phyloP scores from a whole-genome alignment of 1,284 basidiomycete species.

The Ustilago bromivora region DNA sequence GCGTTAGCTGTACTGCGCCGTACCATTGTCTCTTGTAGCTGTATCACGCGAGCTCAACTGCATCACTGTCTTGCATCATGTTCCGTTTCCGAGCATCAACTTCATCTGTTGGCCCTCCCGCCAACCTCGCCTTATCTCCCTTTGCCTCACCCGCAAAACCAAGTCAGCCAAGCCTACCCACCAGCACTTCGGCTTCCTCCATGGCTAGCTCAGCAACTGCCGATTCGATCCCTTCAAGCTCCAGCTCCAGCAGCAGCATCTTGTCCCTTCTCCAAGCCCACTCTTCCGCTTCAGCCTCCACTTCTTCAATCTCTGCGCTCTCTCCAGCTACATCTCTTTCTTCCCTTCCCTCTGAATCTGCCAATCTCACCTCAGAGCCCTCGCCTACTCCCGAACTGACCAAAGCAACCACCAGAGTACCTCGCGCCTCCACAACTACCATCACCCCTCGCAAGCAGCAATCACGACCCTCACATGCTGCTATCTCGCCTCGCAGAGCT shows the following conservation, averaged over 20 bases:
- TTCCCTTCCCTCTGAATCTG: constrained; percentile 16
- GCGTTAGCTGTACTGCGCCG: constrained; percentile 11
- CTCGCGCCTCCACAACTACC: constrained; percentile 11
- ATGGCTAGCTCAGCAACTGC: constrained; percentile 14
- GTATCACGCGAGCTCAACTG: constrained; percentile 27
- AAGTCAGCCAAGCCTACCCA: constrained; percentile 5
- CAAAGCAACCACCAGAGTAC: constrained; percentile 8
- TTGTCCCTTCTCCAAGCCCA: constrained; percentile 40
- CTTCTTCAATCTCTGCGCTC: constrained; percentile 10
- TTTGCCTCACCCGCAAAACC: constrained; percentile 15
- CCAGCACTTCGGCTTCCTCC: constrained; percentile 23
- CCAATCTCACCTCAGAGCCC: constrained; percentile 19
- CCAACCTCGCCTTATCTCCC: background rate
- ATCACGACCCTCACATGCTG: background rate
- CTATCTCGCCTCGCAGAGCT: constrained; percentile 12
- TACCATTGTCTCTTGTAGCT: constrained; percentile 4
- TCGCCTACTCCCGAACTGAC: constrained; percentile 9
- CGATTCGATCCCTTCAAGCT: constrained; percentile 19
- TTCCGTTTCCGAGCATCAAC: constrained; percentile 43
- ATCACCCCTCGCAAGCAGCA: constrained; percentile 14
- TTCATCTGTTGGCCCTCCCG: constrained; percentile 19
- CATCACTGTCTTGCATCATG: constrained; percentile 19
- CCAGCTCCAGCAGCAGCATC: constrained; percentile 38
- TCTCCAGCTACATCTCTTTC: constrained; percentile 29
- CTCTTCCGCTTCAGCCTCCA: constrained; percentile 25